A percentile compares a stretch with the other conserved stretches of the same genome.
Conservation (phyloP, 2,329 filamentous ascomycete species). For the Leptographium radiaticola region DNA sequence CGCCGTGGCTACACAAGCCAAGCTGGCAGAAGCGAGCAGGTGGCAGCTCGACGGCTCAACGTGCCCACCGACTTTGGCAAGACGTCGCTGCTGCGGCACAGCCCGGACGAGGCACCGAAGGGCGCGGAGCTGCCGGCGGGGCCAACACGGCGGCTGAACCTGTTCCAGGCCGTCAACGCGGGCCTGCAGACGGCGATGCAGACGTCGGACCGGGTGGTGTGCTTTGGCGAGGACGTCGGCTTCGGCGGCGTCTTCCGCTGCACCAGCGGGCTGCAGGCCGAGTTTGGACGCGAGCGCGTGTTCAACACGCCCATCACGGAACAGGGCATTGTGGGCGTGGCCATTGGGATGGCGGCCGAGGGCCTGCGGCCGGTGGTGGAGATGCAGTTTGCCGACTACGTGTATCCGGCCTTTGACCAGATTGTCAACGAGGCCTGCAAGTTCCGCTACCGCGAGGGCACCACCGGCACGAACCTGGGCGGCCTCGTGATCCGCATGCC, state of each 20-base stretch:
- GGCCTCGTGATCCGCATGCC: conserved; percentile 85
- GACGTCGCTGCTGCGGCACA: no score
- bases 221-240: conserved; percentile 94
- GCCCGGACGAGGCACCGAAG: no score
- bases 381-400: conserved; percentile 91
- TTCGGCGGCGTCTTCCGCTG: conserved; percentile 96
- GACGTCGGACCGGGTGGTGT: conserved; percentile 70
- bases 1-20: no score
- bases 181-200: conserved; percentile 72
- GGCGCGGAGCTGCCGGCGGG: no score
- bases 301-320: conserved; percentile 95
- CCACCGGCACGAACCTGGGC: conserved; percentile 47
- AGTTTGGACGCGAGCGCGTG: conserved; percentile 76
- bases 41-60: no score
- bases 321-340: conserved; percentile 90
- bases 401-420: conserved; percentile 87
- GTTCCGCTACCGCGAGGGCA: conserved; percentile 62
- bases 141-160: conserved; percentile 70
- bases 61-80: no score
- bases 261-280: conserved; percentile 78
- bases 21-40: no score
- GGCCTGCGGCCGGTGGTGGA: conserved; percentile 89
- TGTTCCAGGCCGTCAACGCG: conserved; percentile 89
- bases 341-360: conserved; percentile 77
- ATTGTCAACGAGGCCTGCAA: conserved; percentile 90